Conservation (phyloP, 1,139 yeast genomes). For the Eremothecium coryli region DNA sequence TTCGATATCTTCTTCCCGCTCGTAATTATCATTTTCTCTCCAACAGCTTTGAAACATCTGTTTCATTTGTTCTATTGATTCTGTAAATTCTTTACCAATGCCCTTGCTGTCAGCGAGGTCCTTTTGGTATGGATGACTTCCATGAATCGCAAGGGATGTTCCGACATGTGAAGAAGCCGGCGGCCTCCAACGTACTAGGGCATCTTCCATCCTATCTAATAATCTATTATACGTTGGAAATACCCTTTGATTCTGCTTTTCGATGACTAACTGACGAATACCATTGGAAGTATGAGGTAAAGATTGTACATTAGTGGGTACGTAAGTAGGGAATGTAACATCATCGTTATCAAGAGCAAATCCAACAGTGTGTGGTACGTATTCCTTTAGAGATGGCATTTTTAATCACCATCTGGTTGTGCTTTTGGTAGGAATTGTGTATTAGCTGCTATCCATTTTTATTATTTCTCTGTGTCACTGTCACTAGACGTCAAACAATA, state of each 20-base stretch:
- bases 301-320: conserved; percentile 4
- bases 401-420: background rate
- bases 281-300: conserved; percentile 6
- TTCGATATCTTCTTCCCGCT: conserved; percentile 4
- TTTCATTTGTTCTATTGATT: conserved; percentile 5
- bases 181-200: conserved; percentile 46
- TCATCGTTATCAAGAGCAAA: conserved; percentile 5
- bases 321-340: conserved; percentile 3
- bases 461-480: conserved; percentile 6
- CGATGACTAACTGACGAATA: conserved; percentile 27
- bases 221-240: conserved; percentile 30
- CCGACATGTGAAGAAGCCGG: conserved; percentile 35
- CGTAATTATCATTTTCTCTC: background rate
- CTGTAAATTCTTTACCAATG: conserved; percentile 1
- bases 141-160: conserved; percentile 20
- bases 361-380: conserved; percentile 3
- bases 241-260: conserved; percentile 26
- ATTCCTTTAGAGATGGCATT: conserved; percentile 3
- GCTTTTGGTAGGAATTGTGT: conserved; percentile 1
- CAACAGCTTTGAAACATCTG: conserved; percentile 4
- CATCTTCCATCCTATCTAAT: conserved; percentile 41
- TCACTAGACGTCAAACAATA: too few species aligned
- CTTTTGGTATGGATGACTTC: conserved; percentile 23
- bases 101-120: conserved; percentile 5
- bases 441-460: too few species aligned